Conservation (phyloP, 192 early-diverging fungal genomes). For the Spizellomyces sp. region DNA sequence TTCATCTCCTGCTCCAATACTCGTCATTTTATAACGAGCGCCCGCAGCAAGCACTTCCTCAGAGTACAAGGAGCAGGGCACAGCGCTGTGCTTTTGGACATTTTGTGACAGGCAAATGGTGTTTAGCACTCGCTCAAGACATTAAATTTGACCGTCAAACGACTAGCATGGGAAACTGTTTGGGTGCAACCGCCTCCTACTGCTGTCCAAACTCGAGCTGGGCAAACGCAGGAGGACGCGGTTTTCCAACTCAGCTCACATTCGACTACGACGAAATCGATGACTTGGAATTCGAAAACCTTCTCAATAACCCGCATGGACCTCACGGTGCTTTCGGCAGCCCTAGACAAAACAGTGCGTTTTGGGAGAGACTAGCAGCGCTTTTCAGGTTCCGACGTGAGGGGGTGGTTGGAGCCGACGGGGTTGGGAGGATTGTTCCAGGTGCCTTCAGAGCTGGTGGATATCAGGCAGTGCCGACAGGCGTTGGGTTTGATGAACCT, state of each 20-base stretch:
- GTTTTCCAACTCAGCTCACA: constrained; percentile 8
- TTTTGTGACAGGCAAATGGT: too few relatives aligned
- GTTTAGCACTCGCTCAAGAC: too few relatives aligned
- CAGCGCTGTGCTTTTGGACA: too few relatives aligned
- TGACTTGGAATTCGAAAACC: constrained; percentile 37
- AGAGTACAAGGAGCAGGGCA: too few relatives aligned
- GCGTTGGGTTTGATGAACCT: constrained; percentile 4
- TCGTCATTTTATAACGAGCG: too few relatives aligned
- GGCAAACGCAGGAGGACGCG: not conserved
- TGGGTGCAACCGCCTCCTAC: not conserved
- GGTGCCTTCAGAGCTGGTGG: constrained; percentile 1
- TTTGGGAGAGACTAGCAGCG: constrained; percentile 16
- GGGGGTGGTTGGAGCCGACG: not conserved
- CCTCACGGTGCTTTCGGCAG: not conserved
- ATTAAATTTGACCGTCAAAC: too few relatives aligned
- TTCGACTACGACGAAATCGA: constrained; percentile 40
- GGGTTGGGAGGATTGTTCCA: not conserved
- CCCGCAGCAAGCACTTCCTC: too few relatives aligned
- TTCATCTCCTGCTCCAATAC: too few relatives aligned
- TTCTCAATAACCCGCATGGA: constrained; percentile 18
- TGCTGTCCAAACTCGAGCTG: constrained; percentile 11
- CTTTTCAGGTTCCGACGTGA: constrained; percentile 6
- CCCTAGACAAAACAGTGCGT: not conserved
- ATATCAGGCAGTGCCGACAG: constrained; percentile 24
- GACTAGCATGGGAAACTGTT: constrained; percentile 19